Base-by-base conservation (phyloP, 495 filamentous ascomycete genomes). In the Xylaria nigripes region DNA sequence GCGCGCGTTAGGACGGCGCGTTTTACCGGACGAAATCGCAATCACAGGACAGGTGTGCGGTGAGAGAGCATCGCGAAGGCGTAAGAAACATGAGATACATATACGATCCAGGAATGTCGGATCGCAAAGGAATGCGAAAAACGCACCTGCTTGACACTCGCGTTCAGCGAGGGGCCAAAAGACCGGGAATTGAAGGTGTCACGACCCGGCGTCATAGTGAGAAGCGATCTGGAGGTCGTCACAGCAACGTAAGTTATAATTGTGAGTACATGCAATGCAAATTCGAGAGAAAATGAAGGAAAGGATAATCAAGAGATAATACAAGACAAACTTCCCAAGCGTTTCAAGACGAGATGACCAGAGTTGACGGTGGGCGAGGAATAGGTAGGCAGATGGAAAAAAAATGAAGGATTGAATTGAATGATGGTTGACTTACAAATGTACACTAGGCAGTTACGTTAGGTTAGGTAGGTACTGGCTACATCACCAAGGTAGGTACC, bases 141-240 rank as follows among this genome's bases (percentile, higher is more conserved):
- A 70, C 73, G 50, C 61, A 77, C 74, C 68, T 76, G 66, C 57
- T 77, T 77, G 24, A 77, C 66, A 48, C 61, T 67, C 47, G 66
- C 60, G 55, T 76, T 72, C 25, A 76, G 52, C 25, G 65, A 58
- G 18, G 68, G 68, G 34, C 74, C 73, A 25, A 75, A 59, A n/a
- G 73, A 72, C 51, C 68, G 70, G 51, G 67, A 41, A 56, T 75
- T 72, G 56, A 61, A 72, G 19, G 60, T 58, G 54, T 74, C 70
- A 48, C 73, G 68, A 54, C 54, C 46, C 42, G 58, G 61, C 41
- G 59, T 61, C 64, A 67, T 67, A 25, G 36, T 61, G 45, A 64
- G 59, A 41, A 60, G 47, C 56, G 58, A 60, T 58, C 61, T 51
- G 41, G 63, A 41, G 47, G 51, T 44, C 50, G 50, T 62, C 45